Conservation (phyloP, 2,329 filamentous ascomycete species). For the Ascochyta pisi region DNA sequence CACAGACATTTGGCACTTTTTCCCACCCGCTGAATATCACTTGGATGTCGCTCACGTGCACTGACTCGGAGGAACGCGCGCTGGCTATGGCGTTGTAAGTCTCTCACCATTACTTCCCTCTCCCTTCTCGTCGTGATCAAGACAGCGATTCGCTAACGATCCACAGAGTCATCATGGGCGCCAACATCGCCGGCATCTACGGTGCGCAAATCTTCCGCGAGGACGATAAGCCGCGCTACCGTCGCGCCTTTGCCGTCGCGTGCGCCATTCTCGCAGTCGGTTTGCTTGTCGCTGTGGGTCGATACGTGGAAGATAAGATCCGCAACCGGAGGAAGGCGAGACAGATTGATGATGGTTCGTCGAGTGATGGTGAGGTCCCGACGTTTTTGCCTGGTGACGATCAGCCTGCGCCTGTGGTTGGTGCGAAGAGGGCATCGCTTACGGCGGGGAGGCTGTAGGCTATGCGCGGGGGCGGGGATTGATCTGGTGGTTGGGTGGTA, state of each 20-base stretch:
- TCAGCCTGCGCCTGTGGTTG: constrained; percentile 21
- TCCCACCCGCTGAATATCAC: constrained; percentile 66
- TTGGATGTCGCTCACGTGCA: constrained; percentile 65
- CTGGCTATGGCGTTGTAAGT: constrained; percentile 64
- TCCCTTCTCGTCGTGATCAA: too few relatives aligned
- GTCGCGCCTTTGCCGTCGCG: constrained; percentile 58
- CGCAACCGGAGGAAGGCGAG: constrained; percentile 17
- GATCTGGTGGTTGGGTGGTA: background rate
- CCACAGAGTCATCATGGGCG: constrained; percentile 64
- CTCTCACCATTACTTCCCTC: background rate
- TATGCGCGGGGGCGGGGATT: too few relatives aligned
- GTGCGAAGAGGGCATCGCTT: constrained; percentile 6
- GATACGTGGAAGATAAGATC: constrained; percentile 54
- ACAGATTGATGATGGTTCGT: constrained; percentile 15
- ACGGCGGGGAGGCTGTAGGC: background rate
- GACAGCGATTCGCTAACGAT: background rate
- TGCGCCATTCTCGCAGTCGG: constrained; percentile 56
- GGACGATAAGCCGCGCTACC: constrained; percentile 61
- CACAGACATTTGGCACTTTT: constrained; percentile 62
- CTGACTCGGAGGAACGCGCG: constrained; percentile 64
- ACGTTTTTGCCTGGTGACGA: constrained; percentile 14
- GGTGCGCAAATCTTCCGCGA: constrained; percentile 66
- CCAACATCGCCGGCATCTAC: constrained; percentile 67
- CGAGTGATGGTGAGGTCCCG: constrained; percentile 8
- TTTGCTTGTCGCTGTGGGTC: constrained; percentile 50